A percentile compares a stretch with the other conserved stretches of the same genome.
Conservation (phyloP, 768 basidiomycete genomes). For the Kwoniella pini region DNA sequence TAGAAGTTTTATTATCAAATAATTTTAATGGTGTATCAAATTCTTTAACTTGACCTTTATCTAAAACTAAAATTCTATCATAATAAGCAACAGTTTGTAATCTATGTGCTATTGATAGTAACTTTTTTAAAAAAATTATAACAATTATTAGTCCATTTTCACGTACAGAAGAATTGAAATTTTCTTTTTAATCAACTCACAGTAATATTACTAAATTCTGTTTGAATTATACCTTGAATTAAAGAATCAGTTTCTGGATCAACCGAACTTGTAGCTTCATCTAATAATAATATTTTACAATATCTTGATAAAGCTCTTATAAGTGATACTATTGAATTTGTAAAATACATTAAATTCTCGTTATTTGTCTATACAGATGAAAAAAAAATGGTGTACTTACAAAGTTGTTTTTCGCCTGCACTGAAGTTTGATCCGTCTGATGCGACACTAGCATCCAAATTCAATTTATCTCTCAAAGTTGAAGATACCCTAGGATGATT, state of each 20-base stretch:
- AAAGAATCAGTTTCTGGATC: constrained; percentile 64
- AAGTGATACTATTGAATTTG: constrained; percentile 60
- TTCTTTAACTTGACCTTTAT: constrained; percentile 16
- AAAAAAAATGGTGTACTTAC: constrained; percentile 21
- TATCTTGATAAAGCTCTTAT: constrained; percentile 66
- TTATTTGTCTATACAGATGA: neutral
- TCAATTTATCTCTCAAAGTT: constrained; percentile 65
- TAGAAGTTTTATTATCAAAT: constrained; percentile 16
- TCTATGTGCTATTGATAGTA: constrained; percentile 44
- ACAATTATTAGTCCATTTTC: neutral
- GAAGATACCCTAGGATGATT: constrained; percentile 49
- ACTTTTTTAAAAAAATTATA: constrained; percentile 10
- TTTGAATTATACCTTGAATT: constrained; percentile 67
- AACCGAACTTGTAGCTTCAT: constrained; percentile 57
- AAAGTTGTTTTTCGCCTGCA: constrained; percentile 68
- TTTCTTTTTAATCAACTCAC: constrained; percentile 20
- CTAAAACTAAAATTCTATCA: constrained; percentile 50
- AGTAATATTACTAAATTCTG: constrained; percentile 58
- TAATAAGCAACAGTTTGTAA: constrained; percentile 53
- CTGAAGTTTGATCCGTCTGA: constrained; percentile 70
- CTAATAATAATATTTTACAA: constrained; percentile 64
- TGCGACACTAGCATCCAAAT: constrained; percentile 63
- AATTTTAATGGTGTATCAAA: constrained; percentile 27
- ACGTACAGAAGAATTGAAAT: neutral
- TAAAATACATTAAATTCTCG: neutral